Evolutionary conservation across 306 rosid genomes (phyloP), one percentile per base, ranked within the genome.

Genomic region (Acacia melanoxylon): DNA sequence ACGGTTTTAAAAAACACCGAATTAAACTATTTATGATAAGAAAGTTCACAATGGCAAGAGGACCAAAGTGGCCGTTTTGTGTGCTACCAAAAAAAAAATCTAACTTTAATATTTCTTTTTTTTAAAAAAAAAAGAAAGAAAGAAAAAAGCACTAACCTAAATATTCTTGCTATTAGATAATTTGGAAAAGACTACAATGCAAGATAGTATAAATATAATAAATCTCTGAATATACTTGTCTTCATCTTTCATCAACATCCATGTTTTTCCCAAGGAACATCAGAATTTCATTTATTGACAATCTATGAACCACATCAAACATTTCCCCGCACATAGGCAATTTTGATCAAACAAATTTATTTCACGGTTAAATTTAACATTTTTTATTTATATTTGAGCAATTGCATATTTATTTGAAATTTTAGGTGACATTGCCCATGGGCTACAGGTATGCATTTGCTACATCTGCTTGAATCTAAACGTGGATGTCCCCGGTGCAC

Each of bases 11-110:
- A 33, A 42, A 12, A 41, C 37, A 84, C 48, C 7, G 76, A 54
- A n/a, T n/a, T 25, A 78, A 40, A 74, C 33, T 72, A 48, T 11
- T 33, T 22, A 44, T 68, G 40, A 45, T 54, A 76, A 68, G 4
- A 61, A 19, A 68, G 62, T 62, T 80, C 37, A 80, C 46, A 79
- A 58, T 27, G 74, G 35, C 59, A 82, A 49, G 6, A 85, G 70
- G 80, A 80, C 37, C 51, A 35, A n/a, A 83, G 61, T 29, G 61
- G 40, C 22, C 51, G 54, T 37, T 35, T n/a, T 9, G 37, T 76
- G 29, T n/a, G 14, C 66, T 62, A 73, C n/a, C 66, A 15, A 59
- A 25, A 72, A 33, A 31, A n/a, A 52, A 68, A 72, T 35, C 67
- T 20, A 63, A 71, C 37, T 33, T 33, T 4, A 33, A 33, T 33